Conservation (phyloP, 169 alveolate species). For the Eimeria maxima region DNA sequence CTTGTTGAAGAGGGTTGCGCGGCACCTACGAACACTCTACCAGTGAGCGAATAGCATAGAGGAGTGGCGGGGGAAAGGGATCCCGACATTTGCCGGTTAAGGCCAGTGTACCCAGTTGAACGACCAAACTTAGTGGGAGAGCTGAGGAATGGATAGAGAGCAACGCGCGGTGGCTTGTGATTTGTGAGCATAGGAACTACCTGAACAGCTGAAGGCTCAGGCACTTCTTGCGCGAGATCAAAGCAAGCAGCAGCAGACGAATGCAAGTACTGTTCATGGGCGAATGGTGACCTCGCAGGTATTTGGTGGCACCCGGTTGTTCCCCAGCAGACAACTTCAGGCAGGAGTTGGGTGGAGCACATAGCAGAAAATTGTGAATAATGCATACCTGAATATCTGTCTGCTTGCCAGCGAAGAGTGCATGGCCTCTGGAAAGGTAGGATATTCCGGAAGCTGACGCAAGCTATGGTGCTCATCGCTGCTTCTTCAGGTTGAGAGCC, state of each 20-base stretch:
- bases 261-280: not conserved
- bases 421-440: not conserved
- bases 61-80: not conserved
- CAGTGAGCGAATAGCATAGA: conserved; percentile 19
- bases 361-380: not conserved
- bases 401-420: not conserved
- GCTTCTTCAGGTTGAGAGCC: conserved; percentile 12
- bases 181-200: conserved; percentile 29
- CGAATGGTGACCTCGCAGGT: not conserved
- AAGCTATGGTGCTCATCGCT: not conserved
- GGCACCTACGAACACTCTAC: conserved; percentile 74
- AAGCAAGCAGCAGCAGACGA: conserved; percentile 7
- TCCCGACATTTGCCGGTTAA: not conserved
- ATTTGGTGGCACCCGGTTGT: not conserved
- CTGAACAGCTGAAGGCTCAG: conserved; percentile 65
- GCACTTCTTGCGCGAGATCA: conserved; percentile 25
- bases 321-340: not conserved
- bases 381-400: not conserved
- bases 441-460: not conserved
- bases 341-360: not conserved
- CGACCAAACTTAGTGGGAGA: not conserved
- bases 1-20: conserved; percentile 86
- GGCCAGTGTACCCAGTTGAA: not conserved
- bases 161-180: conserved; percentile 1
- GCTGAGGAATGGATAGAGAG: not conserved